Conservation (phyloP, 225 moss, liverwort and hornwort species). For the Bryoerythrophyllum caledonicum region DNA sequence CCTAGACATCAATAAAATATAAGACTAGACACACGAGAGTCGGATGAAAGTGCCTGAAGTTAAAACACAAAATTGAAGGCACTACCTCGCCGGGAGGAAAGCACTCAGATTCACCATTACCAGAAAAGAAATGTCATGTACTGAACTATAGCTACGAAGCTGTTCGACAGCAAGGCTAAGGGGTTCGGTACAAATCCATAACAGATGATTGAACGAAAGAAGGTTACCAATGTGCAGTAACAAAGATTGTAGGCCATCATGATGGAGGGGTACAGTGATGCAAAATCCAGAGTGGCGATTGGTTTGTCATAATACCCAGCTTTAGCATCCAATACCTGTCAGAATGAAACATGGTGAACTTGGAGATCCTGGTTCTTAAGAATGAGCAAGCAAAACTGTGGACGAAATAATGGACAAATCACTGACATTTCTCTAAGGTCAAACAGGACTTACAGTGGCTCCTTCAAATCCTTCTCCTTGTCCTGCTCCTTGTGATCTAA, state of each 20-base stretch:
- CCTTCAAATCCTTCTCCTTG: constrained; percentile 91
- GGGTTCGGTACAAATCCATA: constrained; percentile 6
- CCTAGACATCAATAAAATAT: constrained; percentile 14
- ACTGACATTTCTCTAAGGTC: neutral
- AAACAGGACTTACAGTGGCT: constrained; percentile 71
- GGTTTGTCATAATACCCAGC: constrained; percentile 94
- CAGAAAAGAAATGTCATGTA: constrained; percentile 2
- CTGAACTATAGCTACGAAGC: neutral
- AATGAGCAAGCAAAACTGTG: constrained; percentile 18
- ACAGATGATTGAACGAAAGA: constrained; percentile 8
- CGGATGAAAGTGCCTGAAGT: neutral
- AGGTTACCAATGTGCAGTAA: constrained; percentile 82
- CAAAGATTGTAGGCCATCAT: constrained; percentile 99
- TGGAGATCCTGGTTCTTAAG: neutral
- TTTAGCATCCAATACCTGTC: constrained; percentile 88
- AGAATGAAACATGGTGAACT: constrained; percentile 18
- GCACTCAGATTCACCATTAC: constrained; percentile 1
- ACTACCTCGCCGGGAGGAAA: neutral
- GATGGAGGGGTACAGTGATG: constrained; percentile 92
- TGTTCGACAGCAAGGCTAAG: neutral
- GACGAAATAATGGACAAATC: neutral
- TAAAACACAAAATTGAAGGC: constrained; percentile 1
- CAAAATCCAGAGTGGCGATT: constrained; percentile 98
- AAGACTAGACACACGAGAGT: neutral
- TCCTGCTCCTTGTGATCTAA: constrained; percentile 74